Evolutionary conservation across 495 filamentous ascomycete species (phyloP).

Genomic region (Aspergillus sclerotioniger): DNA sequence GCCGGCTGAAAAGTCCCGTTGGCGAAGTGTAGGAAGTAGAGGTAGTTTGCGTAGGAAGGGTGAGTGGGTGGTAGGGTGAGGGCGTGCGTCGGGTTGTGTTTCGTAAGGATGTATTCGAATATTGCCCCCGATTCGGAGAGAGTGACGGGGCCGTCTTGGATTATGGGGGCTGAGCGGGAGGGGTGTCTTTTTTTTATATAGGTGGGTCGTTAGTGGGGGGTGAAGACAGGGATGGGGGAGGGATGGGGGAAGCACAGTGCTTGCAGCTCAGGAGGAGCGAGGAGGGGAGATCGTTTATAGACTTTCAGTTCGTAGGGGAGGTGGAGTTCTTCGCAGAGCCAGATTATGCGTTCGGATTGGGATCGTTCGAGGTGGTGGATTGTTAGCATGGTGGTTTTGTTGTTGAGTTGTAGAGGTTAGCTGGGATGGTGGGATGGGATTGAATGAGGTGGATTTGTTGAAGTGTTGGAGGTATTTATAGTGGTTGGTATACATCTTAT

Average conservation of each 20-base stretch:
- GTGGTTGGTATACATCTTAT: neutral
- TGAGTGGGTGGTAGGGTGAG: conserved; percentile 39
- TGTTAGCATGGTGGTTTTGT: conserved; percentile 29
- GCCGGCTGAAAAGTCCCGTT: conserved; percentile 49
- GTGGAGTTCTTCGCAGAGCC: conserved; percentile 59
- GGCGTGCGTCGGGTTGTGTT: conserved; percentile 35
- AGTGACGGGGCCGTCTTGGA: conserved; percentile 46
- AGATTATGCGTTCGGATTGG: conserved; percentile 56
- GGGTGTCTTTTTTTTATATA: neutral
- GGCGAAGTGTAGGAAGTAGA: conserved; percentile 59
- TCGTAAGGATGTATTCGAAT: conserved; percentile 53
- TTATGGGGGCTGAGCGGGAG: conserved; percentile 24
- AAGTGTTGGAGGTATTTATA: neutral
- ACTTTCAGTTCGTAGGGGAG: conserved; percentile 49
- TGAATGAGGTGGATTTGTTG: neutral
- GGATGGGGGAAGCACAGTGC: conserved; percentile 45
- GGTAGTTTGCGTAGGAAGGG: no score
- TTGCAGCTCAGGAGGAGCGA: conserved; percentile 48
- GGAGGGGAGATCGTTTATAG: conserved; percentile 45
- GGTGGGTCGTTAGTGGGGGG: neutral
- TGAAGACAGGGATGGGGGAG: conserved; percentile 30
- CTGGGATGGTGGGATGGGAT: neutral
- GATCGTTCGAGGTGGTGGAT: conserved; percentile 55
- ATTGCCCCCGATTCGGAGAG: conserved; percentile 53
- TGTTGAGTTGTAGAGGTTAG: neutral